Evolutionary conservation across 106 monocot species (phyloP).

Genomic region (Hemerocallis citrina): DNA sequence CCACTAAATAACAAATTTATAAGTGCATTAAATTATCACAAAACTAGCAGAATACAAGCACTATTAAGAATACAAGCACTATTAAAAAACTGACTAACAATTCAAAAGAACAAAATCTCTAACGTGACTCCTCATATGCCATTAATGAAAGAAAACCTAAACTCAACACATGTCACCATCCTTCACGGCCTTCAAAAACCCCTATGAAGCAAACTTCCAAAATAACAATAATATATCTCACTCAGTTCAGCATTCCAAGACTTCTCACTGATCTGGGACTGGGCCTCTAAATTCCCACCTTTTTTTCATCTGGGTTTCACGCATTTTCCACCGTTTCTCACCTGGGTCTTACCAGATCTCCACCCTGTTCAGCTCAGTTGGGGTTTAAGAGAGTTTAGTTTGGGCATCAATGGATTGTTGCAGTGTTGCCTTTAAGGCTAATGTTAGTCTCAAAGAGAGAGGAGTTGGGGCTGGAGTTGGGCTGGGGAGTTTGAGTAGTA

Average conservation of each 20-base stretch:
- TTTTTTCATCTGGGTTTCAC: constrained; percentile 2
- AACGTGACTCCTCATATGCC: constrained; percentile 6
- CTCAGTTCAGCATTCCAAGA: background rate
- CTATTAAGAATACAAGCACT: too few relatives aligned
- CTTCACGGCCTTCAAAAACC: background rate
- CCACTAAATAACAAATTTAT: too few relatives aligned
- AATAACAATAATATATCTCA: too few relatives aligned
- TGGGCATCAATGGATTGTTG: background rate
- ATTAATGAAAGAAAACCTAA: constrained; percentile 2
- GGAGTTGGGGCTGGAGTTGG: too few relatives aligned
- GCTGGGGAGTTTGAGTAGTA: background rate
- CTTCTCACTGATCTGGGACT: background rate
- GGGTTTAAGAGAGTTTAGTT: background rate
- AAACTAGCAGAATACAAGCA: too few relatives aligned
- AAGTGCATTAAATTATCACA: too few relatives aligned
- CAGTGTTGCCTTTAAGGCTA: background rate
- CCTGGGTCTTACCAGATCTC: too few relatives aligned
- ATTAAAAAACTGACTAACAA: too few relatives aligned
- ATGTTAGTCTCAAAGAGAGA: background rate
- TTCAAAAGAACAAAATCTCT: background rate
- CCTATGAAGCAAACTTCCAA: background rate
- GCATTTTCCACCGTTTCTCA: background rate
- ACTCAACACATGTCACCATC: background rate
- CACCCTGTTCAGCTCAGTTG: too few relatives aligned
- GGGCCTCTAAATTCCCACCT: background rate